A percentile compares a stretch with the other conserved stretches of the same genome.
These are phyloP conservation scores for Penicillium sp. DNA, from an alignment of 2,329 filamentous ascomycete genomes.

Conservation along the genomic window DNA sequence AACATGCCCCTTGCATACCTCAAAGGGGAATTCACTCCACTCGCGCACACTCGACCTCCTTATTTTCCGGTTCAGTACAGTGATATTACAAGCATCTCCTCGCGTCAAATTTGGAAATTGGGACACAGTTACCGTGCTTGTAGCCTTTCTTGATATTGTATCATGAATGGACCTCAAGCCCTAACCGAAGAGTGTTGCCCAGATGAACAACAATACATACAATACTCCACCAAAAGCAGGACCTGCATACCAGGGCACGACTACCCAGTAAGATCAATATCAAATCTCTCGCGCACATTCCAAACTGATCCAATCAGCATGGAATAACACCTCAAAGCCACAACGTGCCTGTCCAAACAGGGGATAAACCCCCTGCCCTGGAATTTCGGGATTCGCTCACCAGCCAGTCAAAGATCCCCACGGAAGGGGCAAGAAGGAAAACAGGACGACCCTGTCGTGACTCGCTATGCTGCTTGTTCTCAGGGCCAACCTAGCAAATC, in stretches of 20 bases:
- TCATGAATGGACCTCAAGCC: too few species aligned
- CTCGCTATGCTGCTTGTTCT: too few species aligned
- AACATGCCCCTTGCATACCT: conserved; percentile 1
- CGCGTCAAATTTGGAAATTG: too few species aligned
- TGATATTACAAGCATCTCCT: too few species aligned
- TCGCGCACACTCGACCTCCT: not conserved
- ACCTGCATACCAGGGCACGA: conserved; percentile 1
- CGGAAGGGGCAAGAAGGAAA: conserved; percentile 5
- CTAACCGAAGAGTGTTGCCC: too few species aligned
- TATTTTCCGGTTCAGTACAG: too few species aligned
- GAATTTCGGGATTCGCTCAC: conserved; percentile 2
- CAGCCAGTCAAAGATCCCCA: conserved; percentile 2
- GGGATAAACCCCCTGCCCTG: conserved; percentile 6
- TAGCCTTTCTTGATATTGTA: not conserved
- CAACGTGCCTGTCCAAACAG: not conserved
- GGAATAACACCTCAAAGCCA: conserved; percentile 1
- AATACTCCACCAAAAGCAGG: not conserved
- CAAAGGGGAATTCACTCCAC: not conserved
- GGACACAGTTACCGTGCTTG: too few species aligned
- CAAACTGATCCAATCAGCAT: not conserved
- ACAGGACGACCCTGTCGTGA: too few species aligned
- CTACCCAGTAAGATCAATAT: not conserved
- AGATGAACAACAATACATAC: not conserved
- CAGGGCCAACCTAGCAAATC: not conserved
- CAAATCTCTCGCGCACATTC: conserved; percentile 4